Percentiles rank a stretch among this genome's conserved stretches.
Conservation (phyloP, 371 early-diverging fungal genomes). For the Apophysomyces elegans region DNA sequence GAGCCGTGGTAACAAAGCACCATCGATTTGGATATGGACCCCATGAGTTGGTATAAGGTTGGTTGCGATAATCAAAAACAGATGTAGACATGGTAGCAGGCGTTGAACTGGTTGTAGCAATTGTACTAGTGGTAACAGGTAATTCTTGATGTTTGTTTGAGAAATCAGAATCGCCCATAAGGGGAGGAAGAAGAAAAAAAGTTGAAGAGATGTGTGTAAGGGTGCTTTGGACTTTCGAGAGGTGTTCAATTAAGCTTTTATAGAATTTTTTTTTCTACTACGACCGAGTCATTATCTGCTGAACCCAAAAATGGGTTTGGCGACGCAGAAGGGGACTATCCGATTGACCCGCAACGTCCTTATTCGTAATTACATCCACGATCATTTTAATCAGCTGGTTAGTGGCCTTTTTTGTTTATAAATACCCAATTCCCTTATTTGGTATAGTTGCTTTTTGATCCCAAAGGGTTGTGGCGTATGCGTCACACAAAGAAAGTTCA, state of each 20-base stretch:
- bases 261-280: conserved; percentile 3
- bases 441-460: too few species aligned
- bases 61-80: neutral
- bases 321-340: neutral
- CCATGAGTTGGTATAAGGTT: neutral
- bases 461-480: too few species aligned
- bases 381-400: too few species aligned
- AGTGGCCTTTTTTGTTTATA: too few species aligned
- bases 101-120: neutral
- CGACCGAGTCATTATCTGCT: neutral
- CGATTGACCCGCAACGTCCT: neutral
- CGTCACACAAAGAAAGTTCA: too few species aligned
- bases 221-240: neutral
- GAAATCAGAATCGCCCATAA: too few species aligned
- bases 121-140: neutral
- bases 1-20: neutral
- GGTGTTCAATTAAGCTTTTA: neutral
- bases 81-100: neutral
- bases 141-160: too few species aligned
- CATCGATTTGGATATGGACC: neutral
- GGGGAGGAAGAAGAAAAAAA: neutral
- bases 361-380: too few species aligned
- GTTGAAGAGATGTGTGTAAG: neutral
- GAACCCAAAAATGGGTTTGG: neutral
- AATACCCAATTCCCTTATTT: too few species aligned